phyloP scores from a whole-genome alignment of 2,329 filamentous ascomycete genomes.

The Elsinoe perseae region DNA sequence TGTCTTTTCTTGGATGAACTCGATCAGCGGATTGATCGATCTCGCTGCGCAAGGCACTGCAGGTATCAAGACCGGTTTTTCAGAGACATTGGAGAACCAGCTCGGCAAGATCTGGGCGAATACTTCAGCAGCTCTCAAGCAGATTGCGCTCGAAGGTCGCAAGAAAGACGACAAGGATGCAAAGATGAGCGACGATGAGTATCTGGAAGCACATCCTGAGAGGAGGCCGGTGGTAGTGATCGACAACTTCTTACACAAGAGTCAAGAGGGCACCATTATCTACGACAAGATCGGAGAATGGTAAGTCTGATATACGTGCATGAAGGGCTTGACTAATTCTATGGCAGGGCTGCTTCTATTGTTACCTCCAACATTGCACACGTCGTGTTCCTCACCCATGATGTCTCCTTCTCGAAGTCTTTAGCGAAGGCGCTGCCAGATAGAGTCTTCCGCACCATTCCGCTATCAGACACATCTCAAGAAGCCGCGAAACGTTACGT shows the following conservation, averaged over 20 bases:
- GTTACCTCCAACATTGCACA: constrained; percentile 86
- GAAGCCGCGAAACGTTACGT: constrained; percentile 86
- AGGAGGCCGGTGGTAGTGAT: constrained; percentile 75
- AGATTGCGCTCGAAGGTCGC: constrained; percentile 63
- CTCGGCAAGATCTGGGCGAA: constrained; percentile 84
- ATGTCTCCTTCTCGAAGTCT: constrained; percentile 80
- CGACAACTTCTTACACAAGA: constrained; percentile 84
- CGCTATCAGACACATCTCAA: constrained; percentile 74
- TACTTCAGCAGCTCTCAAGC: constrained; percentile 68
- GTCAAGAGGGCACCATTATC: constrained; percentile 39
- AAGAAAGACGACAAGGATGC: constrained; percentile 67
- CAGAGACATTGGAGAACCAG: constrained; percentile 83
- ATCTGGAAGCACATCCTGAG: constrained; percentile 82
- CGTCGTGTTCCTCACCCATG: constrained; percentile 87
- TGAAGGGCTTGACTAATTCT: not conserved
- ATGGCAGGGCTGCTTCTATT: constrained; percentile 60
- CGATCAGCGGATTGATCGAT: constrained; percentile 83
- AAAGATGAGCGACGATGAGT: constrained; percentile 71
- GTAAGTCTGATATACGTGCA: constrained; percentile 23
- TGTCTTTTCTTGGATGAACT: constrained; percentile 95
- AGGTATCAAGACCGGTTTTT: constrained; percentile 89
- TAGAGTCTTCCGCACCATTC: constrained; percentile 78
- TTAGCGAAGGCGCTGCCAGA: constrained; percentile 82
- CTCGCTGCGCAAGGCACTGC: constrained; percentile 89
- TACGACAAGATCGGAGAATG: constrained; percentile 64